A percentile compares a stretch with the other conserved stretches of the same genome.
Conservation (phyloP, 768 basidiomycete species). For the Saitozyma podzolica region DNA sequence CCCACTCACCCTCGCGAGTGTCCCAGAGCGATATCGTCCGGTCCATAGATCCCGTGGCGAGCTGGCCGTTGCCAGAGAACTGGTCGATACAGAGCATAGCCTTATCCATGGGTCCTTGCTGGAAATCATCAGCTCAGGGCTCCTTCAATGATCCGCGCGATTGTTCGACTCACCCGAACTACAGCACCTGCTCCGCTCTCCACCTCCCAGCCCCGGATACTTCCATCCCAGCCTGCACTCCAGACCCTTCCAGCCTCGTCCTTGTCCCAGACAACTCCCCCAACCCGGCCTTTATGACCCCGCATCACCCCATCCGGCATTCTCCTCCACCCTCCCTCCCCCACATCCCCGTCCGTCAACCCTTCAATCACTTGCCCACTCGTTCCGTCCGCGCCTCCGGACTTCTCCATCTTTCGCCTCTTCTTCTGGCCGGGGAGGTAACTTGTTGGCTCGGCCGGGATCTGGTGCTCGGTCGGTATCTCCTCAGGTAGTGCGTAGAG, state of each 20-base stretch:
- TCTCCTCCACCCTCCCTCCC: conserved; percentile 51
- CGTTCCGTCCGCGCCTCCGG: conserved; percentile 57
- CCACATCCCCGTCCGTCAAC: conserved; percentile 35
- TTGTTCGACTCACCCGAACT: conserved; percentile 48
- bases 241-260: conserved; percentile 44
- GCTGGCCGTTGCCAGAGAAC: conserved; percentile 44
- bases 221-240: conserved; percentile 85
- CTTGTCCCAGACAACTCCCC: conserved; percentile 64
- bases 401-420: conserved; percentile 65
- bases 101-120: conserved; percentile 54
- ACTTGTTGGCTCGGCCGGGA: conserved; percentile 55
- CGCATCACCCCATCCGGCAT: conserved; percentile 73
- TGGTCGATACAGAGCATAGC: conserved; percentile 54
- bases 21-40: conserved; percentile 56
- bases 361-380: conserved; percentile 11
- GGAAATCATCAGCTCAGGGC: conserved; percentile 3
- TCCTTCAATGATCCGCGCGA: background rate
- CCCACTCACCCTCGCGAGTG: conserved; percentile 48
- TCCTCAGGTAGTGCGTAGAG: conserved; percentile 56
- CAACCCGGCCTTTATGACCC: conserved; percentile 80
- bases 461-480: conserved; percentile 67
- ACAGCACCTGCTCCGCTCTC: conserved; percentile 60
- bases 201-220: conserved; percentile 82
- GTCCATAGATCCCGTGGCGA: conserved; percentile 55
- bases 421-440: conserved; percentile 57